Evolutionary conservation across 768 basidiomycete species (phyloP), one percentile per base, ranked within the genome.

Genomic region (Suillus ampliporus): DNA sequence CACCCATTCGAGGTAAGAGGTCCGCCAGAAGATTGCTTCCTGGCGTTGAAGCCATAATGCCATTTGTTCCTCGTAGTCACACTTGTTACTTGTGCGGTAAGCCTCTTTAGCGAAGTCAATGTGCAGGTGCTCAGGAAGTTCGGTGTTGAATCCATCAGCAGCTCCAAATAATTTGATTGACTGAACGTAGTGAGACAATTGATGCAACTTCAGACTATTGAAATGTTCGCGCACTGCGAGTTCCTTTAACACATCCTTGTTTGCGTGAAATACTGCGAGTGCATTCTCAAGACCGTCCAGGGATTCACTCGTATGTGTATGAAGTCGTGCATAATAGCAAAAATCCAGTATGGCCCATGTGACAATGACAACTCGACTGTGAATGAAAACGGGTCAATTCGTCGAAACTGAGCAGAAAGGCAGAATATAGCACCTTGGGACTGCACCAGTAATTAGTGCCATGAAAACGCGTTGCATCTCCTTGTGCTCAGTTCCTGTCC

Each of bases 401-500:
- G n/a, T n/a, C n/a, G n/a, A n/a, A n/a, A n/a, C n/a, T n/a, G n/a
- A n/a, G n/a, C n/a, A n/a, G n/a, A n/a, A n/a, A n/a, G n/a, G n/a
- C n/a, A n/a, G n/a, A n/a, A n/a, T n/a, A n/a, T n/a, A n/a, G n/a
- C 9, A 50, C 50, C 50, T 34, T n/a, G 57, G 57, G 17, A 62
- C 62, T 14, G 17, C 63, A 5, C 74, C 72, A 1, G 73, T 70
- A 1, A 83, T 19, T 2, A 76, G 67, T 0, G 66, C 74, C 1
- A 77, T 26, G 56, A 80, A 77, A 4, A 77, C 71, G 34, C 72
- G 69, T 56, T 77, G 69, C 73, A 81, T 78, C 19, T 64, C 67
- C 48, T 80, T 79, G 58, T 78, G 72, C 65, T 85, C 81, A 0
- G 67, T 73, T 1, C 82, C 82, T 0, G 82, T 82, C 79, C 78